phyloP scores from a whole-genome alignment of 805 yeast species.

The Candida tibetensis region DNA sequence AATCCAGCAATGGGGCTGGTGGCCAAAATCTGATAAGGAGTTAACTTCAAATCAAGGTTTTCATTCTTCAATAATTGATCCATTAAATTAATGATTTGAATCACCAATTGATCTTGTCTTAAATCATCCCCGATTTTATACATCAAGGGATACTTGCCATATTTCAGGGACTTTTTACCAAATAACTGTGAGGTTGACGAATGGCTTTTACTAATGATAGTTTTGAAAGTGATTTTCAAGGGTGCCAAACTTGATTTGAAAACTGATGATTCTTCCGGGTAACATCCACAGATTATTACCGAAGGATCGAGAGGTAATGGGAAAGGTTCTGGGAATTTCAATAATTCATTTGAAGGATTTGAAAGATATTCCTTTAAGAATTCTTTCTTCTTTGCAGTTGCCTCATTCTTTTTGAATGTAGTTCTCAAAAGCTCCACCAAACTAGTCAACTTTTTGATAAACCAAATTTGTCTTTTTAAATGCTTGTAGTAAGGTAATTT shows the following conservation, averaged over 20 bases:
- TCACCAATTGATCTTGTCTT: conserved; percentile 95
- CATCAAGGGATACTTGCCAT: conserved; percentile 71
- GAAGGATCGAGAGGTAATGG: conserved; percentile 84
- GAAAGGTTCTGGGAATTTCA: conserved; percentile 52
- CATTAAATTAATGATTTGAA: conserved; percentile 88
- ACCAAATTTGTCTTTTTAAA: conserved; percentile 60
- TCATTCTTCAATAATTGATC: conserved; percentile 84
- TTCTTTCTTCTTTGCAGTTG: conserved; percentile 74
- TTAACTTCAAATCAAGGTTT: conserved; percentile 80
- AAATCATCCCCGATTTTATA: conserved; percentile 95
- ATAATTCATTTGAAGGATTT: conserved; percentile 43
- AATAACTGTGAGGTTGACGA: conserved; percentile 30
- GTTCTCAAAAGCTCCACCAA: conserved; percentile 63
- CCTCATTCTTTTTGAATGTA: conserved; percentile 56
- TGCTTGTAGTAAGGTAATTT: conserved; percentile 35
- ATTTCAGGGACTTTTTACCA: conserved; percentile 28
- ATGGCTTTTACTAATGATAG: conserved; percentile 31
- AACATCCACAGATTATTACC: conserved; percentile 66
- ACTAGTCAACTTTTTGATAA: conserved; percentile 62
- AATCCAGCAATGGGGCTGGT: conserved; percentile 91
- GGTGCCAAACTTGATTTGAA: conserved; percentile 93
- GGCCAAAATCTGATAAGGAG: conserved; percentile 88
- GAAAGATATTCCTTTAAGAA: conserved; percentile 55
- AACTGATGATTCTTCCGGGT: conserved; percentile 77
- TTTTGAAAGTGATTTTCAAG: conserved; percentile 72